phyloP scores from a whole-genome alignment of 148 eudicot species.

The Amaranthus palmeri region DNA sequence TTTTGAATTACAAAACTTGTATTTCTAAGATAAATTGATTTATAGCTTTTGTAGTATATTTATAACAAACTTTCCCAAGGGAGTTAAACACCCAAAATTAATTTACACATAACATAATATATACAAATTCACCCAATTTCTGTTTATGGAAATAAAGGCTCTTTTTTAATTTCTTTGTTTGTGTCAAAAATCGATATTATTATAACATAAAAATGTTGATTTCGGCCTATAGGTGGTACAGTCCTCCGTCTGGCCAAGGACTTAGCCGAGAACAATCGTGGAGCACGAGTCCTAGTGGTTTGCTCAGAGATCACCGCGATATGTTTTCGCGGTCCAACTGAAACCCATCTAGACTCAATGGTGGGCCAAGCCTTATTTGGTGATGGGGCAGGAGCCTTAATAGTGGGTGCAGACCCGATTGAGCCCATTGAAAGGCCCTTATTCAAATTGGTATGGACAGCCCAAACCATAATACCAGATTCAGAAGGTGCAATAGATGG shows the following conservation, averaged over 20 bases:
- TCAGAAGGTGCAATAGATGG: slow-evolving; percentile 43
- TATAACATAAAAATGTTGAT: background rate
- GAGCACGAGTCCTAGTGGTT: slow-evolving; percentile 34
- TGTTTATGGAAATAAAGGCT: no score
- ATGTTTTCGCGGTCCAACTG: slow-evolving; percentile 39
- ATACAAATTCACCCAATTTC: no score
- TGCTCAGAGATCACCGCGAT: slow-evolving; percentile 38
- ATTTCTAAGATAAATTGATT: no score
- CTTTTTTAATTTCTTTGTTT: no score
- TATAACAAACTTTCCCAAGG: no score
- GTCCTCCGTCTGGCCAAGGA: slow-evolving; percentile 43
- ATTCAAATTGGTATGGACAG: slow-evolving; percentile 28
- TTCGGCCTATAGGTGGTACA: slow-evolving; percentile 29
- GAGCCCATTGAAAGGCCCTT: slow-evolving; percentile 23
- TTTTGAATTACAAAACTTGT: no score
- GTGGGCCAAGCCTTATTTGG: slow-evolving; percentile 43
- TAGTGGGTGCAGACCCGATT: slow-evolving; percentile 32
- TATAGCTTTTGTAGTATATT: no score
- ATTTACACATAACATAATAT: no score
- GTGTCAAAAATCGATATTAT: no score
- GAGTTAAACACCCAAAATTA: no score
- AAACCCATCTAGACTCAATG: slow-evolving; percentile 32
- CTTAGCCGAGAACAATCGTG: slow-evolving; percentile 36
- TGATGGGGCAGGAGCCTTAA: slow-evolving; percentile 35
- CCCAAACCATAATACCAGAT: slow-evolving; percentile 34